Base-by-base conservation (phyloP, 345 rosid genomes). In the Combretum micranthum region DNA sequence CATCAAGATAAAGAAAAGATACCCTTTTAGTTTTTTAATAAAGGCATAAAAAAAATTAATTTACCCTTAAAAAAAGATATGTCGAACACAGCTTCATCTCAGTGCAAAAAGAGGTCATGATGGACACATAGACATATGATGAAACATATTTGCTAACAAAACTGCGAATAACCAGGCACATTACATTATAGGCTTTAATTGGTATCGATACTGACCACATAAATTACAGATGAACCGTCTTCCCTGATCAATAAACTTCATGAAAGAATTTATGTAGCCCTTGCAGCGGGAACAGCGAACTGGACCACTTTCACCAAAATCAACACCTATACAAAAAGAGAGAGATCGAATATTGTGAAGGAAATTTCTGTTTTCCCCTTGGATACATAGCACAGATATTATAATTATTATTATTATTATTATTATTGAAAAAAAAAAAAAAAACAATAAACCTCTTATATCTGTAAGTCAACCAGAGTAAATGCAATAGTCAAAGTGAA, bases 281-380 rank as follows among this genome's bases (percentile, higher is more conserved):
- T 91, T 91, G 79, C 96, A 91, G 59, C 88, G 87, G 66, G 95
- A 82, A 81, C 96, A 91, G 64, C 96, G 82, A 20, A 91, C 85
- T 43, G 95, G 98, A 54, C 96, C 96, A 64, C 76, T 64, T 68
- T 91, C 96, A 53, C 98, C 98, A 60, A 91, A 91, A 74, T 91
- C 98, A 62, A 88, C 61, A 84, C 77, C 96, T 91, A 61, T 53
- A 64, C 42, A 62, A 57, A 26, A n/a, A 53, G 20, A 17, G 49
- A 4, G 13, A 20, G 42, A 32, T 46, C 49, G 5, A 46, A 46
- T 46, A 3, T 15, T 60, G 18, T 18, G 26, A 26, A 49, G 16
- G 20, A 37, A 39, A 18, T 17, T 32, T 48, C 32, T 8, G 16
- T 58, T 58, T 16, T 20, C 16, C 53, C 10, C 9, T 7, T 7